Conservation (phyloP, 352 stramenopile genomes). For the Phytophthora macrochlamydospora region DNA sequence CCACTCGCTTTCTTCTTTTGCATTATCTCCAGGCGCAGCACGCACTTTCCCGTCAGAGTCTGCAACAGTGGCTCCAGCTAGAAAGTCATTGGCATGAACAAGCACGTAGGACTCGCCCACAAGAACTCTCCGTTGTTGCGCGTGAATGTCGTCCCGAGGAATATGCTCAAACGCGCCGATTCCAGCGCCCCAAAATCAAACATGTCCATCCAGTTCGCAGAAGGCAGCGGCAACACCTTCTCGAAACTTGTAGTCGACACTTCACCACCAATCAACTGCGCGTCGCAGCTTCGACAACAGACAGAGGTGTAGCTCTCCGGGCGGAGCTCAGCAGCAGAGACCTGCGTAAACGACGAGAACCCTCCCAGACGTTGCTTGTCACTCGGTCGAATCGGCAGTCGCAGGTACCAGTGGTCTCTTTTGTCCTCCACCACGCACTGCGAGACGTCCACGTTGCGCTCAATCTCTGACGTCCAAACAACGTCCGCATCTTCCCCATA, state of each 20-base stretch:
- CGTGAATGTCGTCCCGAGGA: conserved; percentile 68
- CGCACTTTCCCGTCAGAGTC: conserved; percentile 7
- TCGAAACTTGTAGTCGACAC: conserved; percentile 25
- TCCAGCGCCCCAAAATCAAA: conserved; percentile 84
- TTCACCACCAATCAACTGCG: conserved; percentile 7
- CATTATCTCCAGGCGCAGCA: conserved; percentile 18
- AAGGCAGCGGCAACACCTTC: conserved; percentile 75
- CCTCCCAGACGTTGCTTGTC: conserved; percentile 56
- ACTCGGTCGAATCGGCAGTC: conserved; percentile 52
- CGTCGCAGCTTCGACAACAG: conserved; percentile 49
- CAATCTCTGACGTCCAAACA: conserved; percentile 64
- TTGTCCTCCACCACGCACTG: conserved; percentile 43
- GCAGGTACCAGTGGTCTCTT: conserved; percentile 69
- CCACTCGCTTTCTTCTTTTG: conserved; percentile 41
- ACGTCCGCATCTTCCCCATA: conserved; percentile 2
- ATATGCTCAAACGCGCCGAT: conserved; percentile 84
- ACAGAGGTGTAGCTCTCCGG: conserved; percentile 48
- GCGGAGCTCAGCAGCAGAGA: conserved; percentile 46
- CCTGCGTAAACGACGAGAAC: conserved; percentile 66
- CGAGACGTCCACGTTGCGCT: conserved; percentile 54
- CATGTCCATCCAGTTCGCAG: conserved; percentile 88
- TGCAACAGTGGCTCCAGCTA: conserved; percentile 10
- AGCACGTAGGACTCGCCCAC: conserved; percentile 73
- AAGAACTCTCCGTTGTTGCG: conserved; percentile 52
- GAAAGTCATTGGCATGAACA: conserved; percentile 56